Base-by-base conservation (phyloP, 805 yeast genomes). In the Candida pini region DNA sequence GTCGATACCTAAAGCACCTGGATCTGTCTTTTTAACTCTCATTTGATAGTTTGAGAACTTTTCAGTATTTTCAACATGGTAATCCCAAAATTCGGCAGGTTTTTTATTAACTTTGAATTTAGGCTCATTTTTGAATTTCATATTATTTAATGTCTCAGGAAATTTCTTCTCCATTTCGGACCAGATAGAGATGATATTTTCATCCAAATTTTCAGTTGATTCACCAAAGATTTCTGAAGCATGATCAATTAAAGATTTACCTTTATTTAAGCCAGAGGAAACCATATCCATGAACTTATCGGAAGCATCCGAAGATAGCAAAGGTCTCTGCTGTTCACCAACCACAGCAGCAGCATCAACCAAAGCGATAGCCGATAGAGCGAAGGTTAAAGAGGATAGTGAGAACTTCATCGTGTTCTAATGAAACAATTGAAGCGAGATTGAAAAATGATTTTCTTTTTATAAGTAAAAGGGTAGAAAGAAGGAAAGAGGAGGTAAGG, bases 91-190 rank as follows among this genome's bases (percentile, higher is more conserved):
- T 3, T 40, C 30, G 24, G 36, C 57, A 18, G 63, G 60, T 36
- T 56, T 63, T 37, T 53, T 53, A 25, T 36, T 43, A 34, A 54
- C 47, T 28, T 62, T 56, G 36, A 63, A 62, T 48, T 67, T 71
- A 20, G 84, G 82, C 26, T 60, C 55, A 7, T 80, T 63, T 42
- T 56, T 60, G 42, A 76, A 64, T 40, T 66, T 66, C 63, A 82
- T 58, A 29, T 65, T 60, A 16, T 65, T 48, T 14, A 77, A 57
- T 18, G 76, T 64, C n/a, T 68, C 62, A 17, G 89, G 89, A 60
- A 71, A 81, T 33, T 63, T 58, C 48, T 67, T 37, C 25, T 80
- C 62, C 77, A 81, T 72, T 26, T 81, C 87, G 18, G 71, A 50
- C 89, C 89, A 81, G 21, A 71, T 51, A 18, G 54, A 40, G 51